A percentile compares a stretch with the other conserved stretches of the same genome.
These are phyloP conservation scores for Kuraishia cidri DNA, from an alignment of 805 yeast genomes.

Conservation along the genomic window DNA sequence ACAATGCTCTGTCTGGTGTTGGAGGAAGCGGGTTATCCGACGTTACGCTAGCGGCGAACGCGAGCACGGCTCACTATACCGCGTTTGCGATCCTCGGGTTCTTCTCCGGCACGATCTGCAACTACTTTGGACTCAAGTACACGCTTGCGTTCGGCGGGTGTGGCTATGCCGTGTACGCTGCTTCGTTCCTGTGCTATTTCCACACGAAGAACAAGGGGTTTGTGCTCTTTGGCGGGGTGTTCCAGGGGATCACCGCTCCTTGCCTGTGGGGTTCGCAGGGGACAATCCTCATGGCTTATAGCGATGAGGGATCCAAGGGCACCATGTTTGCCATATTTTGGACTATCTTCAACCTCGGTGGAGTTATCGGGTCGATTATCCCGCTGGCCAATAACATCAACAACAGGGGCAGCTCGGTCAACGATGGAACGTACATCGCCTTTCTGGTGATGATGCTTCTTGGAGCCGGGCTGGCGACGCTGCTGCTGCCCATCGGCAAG, in stretches of 20 bases:
- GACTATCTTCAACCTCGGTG: slow-evolving; percentile 55
- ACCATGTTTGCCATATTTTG: slow-evolving; percentile 45
- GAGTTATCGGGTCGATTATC: slow-evolving; percentile 48
- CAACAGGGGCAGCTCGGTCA: slow-evolving; percentile 21
- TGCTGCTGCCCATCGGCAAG: slow-evolving; percentile 37
- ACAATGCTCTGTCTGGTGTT: slow-evolving; percentile 39
- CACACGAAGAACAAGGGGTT: slow-evolving; percentile 36
- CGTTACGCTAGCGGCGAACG: slow-evolving; percentile 31
- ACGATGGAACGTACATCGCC: slow-evolving; percentile 38
- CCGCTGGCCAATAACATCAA: slow-evolving; percentile 47
- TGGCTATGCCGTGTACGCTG: slow-evolving; percentile 44
- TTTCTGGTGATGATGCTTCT: slow-evolving; percentile 40
- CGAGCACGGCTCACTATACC: slow-evolving; percentile 42
- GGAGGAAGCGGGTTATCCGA: slow-evolving; percentile 35
- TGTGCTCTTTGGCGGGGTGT: slow-evolving; percentile 45
- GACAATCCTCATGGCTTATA: slow-evolving; percentile 44
- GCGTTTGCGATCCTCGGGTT: slow-evolving; percentile 50
- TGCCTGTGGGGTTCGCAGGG: slow-evolving; percentile 52
- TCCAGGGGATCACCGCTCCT: slow-evolving; percentile 44
- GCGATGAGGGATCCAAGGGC: slow-evolving; percentile 45
- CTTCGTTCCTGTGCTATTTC: slow-evolving; percentile 35
- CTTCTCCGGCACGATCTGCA: slow-evolving; percentile 46
- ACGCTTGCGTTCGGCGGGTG: slow-evolving; percentile 42
- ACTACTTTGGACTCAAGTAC: slow-evolving; percentile 34
- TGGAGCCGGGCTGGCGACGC: slow-evolving; percentile 35